Evolutionary conservation across 768 basidiomycete species (phyloP).

Genomic region (Lentinula raphanica): DNA sequence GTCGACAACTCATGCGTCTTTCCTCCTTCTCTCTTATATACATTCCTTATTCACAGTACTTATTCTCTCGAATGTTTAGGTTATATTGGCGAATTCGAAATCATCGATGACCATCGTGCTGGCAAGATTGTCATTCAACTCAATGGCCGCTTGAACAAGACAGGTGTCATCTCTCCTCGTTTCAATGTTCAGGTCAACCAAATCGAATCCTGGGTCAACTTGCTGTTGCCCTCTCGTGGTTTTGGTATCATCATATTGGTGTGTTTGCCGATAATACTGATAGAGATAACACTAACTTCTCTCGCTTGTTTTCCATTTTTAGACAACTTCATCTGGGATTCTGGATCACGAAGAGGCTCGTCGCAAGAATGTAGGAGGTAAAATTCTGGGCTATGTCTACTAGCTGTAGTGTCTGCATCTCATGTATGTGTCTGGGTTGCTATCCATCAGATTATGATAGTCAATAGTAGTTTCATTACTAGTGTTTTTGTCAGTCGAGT

Average conservation of each 20-base stretch:
- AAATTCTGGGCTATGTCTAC: conserved; percentile 90
- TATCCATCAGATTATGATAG: no score
- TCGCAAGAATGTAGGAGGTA: conserved; percentile 96
- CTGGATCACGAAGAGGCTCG: conserved; percentile 99
- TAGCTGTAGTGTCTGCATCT: conserved; percentile 31
- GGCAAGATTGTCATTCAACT: conserved; percentile 98
- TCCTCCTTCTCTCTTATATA: conserved; percentile 9
- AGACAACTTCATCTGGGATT: conserved; percentile 98
- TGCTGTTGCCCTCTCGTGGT: conserved; percentile 90
- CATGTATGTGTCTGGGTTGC: no score
- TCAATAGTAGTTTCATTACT: no score
- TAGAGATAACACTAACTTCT: not conserved
- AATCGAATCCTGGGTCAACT: conserved; percentile 96
- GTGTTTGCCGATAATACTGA: conserved; percentile 16
- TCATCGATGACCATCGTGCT: conserved; percentile 97
- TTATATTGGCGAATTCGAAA: conserved; percentile 98
- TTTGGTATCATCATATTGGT: conserved; percentile 97
- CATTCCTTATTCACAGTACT: conserved; percentile 13
- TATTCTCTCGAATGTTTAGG: conserved; percentile 40
- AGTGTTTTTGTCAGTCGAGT: no score
- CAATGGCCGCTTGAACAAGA: conserved; percentile 98
- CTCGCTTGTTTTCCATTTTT: not conserved
- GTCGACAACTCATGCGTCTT: conserved; percentile 35
- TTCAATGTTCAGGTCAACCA: conserved; percentile 93
- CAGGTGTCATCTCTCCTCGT: conserved; percentile 99